Conservation (phyloP, 2,329 filamentous ascomycete genomes). For the Onygenales sp. region DNA sequence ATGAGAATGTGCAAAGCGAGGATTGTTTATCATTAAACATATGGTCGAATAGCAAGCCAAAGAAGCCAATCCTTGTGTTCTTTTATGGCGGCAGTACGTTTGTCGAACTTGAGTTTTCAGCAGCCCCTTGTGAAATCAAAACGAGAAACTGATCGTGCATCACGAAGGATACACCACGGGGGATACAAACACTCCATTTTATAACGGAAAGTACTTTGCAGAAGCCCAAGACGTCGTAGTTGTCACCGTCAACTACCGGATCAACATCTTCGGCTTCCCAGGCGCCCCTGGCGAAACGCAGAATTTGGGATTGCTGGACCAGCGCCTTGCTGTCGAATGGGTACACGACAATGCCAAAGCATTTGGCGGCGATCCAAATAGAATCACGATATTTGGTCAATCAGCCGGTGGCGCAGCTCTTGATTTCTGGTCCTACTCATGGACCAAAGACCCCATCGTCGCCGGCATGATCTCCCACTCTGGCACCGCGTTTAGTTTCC, state of each 20-base stretch:
- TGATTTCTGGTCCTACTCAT: constrained; percentile 17
- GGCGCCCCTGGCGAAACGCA: constrained; percentile 22
- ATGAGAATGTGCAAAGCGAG: constrained; percentile 24
- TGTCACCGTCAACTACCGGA: constrained; percentile 35
- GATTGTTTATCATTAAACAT: constrained; percentile 30
- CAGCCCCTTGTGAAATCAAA: no score
- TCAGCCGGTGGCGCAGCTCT: constrained; percentile 29
- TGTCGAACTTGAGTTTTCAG: neutral
- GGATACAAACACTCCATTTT: constrained; percentile 27
- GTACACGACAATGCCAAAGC: constrained; percentile 39
- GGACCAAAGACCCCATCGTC: constrained; percentile 27
- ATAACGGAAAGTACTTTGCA: constrained; percentile 27
- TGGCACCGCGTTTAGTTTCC: constrained; percentile 35
- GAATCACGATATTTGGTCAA: constrained; percentile 41
- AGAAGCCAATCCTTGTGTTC: constrained; percentile 31
- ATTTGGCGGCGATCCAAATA: constrained; percentile 42
- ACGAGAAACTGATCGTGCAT: neutral
- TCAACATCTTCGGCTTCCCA: constrained; percentile 35
- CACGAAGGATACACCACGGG: constrained; percentile 25
- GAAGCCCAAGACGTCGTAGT: constrained; percentile 31
- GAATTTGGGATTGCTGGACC: constrained; percentile 42
- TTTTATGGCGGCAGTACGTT: constrained; percentile 32
- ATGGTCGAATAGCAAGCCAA: constrained; percentile 17
- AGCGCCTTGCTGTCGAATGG: constrained; percentile 45
- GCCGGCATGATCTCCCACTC: constrained; percentile 29